Evolutionary conservation across 441 rosid genomes (phyloP).

Genomic region (Melastoma candidum): DNA sequence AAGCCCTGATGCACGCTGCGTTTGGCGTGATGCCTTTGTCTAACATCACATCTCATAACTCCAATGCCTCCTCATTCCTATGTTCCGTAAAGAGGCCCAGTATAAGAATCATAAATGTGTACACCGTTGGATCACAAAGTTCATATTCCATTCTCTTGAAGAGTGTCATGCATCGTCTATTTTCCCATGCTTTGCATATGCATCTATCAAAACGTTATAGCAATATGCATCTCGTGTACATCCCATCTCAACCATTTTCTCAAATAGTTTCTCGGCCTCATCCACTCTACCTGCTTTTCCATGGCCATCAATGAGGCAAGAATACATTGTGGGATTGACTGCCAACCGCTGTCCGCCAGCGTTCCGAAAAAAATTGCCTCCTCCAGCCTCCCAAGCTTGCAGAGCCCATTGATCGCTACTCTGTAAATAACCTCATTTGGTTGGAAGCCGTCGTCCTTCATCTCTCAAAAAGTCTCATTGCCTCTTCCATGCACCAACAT

Average conservation of each 20-base stretch:
- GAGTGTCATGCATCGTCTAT: constrained; percentile 51
- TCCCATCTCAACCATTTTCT: constrained; percentile 62
- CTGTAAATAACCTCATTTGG: constrained; percentile 36
- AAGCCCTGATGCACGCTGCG: constrained; percentile 66
- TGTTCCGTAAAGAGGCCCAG: constrained; percentile 53
- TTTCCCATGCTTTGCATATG: constrained; percentile 49
- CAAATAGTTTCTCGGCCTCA: constrained; percentile 69
- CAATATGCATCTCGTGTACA: constrained; percentile 68
- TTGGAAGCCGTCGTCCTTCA: constrained; percentile 48
- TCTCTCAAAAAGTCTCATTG: constrained; percentile 48
- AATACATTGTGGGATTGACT: constrained; percentile 64
- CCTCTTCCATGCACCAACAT: constrained; percentile 52
- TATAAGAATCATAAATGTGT: constrained; percentile 70
- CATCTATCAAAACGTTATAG: constrained; percentile 73
- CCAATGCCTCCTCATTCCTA: constrained; percentile 69
- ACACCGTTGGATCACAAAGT: constrained; percentile 73
- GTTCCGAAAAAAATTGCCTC: constrained; percentile 56
- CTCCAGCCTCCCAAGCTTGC: constrained; percentile 55
- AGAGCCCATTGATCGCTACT: constrained; percentile 52
- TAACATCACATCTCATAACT: constrained; percentile 72
- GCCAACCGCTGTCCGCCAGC: constrained; percentile 42
- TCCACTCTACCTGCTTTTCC: constrained; percentile 75
- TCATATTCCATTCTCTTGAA: constrained; percentile 70
- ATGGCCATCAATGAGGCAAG: constrained; percentile 76
- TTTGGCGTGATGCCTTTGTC: constrained; percentile 81